Base-by-base conservation (phyloP, 1,284 basidiomycete genomes). In the Ceratobasidium sp. region DNA sequence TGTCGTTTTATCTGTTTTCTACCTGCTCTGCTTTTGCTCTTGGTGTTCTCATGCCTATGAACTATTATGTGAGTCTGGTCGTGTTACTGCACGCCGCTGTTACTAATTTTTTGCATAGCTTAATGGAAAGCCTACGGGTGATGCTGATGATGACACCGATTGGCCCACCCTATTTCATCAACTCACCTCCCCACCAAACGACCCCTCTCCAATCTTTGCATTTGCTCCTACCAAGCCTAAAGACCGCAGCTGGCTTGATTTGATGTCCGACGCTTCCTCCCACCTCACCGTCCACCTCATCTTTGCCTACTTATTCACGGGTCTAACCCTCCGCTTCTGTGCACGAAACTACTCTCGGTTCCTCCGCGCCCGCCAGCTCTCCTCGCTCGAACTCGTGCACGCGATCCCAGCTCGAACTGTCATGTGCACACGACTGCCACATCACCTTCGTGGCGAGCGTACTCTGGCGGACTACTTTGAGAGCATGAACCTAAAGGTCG, bases 391-490 rank as follows among this genome's bases (percentile, higher is more conserved):
- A 81, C 89, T 98, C 31, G 95, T 97, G 14, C 95, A 98, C 80
- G 96, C 95, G 11, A 95, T 98, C 51, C 92, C 96, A 0, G 94
- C 96, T 0, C 90, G 97, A 24, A 99, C 97, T 0, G 94, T 98
- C 47, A 89, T 99, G 84, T 89, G 97, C 53, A 92, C 93, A 5
- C 88, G 90, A 67, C 87, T 99, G 0, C 97, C 97, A 0, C 83
- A 84, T 3, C 93, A 97, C 78, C 87, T 99, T 0, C 90, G 92
- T 75, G 90, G 92, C 9, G 96, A 98, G 80, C 89, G 92, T 9
- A 88, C 93, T 0, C 85, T 99, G 17, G 94, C 95, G 0, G 94
- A 96, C 77, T 98, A 99, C 83, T 99, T 98, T 82, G 97, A 98
- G 81, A 89, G 89, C 71, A 91, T 94, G 88, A 87, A 86, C 3